Evolutionary conservation across 176 grass and related monocot genomes (phyloP).

Genomic region (Eleusine coracana): DNA sequence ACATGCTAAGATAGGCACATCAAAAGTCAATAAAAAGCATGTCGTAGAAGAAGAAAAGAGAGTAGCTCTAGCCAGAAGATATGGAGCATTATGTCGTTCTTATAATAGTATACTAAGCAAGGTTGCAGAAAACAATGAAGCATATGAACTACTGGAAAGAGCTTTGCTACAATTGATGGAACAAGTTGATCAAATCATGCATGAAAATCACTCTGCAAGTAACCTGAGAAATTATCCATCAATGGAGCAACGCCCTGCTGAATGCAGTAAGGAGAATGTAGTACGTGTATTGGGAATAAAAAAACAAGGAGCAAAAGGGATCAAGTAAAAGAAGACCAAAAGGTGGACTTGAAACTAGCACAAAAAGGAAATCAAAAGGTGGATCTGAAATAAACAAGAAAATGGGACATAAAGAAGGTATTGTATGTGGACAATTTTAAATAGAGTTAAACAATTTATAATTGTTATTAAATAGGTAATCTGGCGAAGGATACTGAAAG

Average conservation of each 20-base stretch:
- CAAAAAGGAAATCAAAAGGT: background rate
- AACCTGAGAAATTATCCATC: background rate
- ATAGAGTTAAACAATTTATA: no score
- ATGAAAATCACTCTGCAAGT: background rate
- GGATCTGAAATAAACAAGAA: no score
- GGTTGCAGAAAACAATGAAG: background rate
- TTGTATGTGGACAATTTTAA: no score
- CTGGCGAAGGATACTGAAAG: no score
- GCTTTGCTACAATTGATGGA: background rate
- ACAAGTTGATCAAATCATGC: background rate
- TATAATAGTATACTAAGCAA: background rate
- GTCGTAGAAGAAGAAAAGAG: background rate
- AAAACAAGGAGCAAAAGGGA: background rate
- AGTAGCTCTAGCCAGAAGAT: background rate
- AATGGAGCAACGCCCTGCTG: background rate
- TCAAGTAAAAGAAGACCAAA: background rate
- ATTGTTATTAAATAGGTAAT: no score
- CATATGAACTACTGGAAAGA: background rate
- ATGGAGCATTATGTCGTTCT: background rate
- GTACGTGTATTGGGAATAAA: background rate
- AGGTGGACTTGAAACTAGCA: background rate
- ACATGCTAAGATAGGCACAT: background rate
- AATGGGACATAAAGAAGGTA: no score
- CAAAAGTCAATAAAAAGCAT: slow-evolving; percentile 50
- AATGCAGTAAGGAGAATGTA: background rate